Conservation (phyloP, 345 rosid species). For the Camelina neglecta region DNA sequence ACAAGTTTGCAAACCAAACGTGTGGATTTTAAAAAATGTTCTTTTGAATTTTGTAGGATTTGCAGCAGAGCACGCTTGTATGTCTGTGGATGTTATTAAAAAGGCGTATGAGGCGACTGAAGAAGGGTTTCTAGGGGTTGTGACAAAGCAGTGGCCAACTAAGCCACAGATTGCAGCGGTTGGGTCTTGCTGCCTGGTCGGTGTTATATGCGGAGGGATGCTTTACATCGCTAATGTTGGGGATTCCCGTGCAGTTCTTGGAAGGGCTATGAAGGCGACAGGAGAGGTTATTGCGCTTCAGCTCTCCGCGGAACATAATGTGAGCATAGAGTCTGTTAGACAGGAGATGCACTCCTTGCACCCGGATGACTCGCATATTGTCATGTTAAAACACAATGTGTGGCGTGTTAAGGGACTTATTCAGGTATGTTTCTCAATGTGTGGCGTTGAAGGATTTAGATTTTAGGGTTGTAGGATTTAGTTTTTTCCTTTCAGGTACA, state of each 20-base stretch:
- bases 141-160: slow-evolving; percentile 90
- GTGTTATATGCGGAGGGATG: slow-evolving; percentile 76
- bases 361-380: slow-evolving; percentile 87
- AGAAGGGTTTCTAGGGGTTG: slow-evolving; percentile 85
- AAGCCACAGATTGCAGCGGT: slow-evolving; percentile 98
- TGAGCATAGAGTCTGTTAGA: slow-evolving; percentile 83
- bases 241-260: slow-evolving; percentile 95
- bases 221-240: slow-evolving; percentile 91
- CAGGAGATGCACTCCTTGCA: slow-evolving; percentile 88
- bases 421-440: slow-evolving; percentile 60
- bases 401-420: slow-evolving; percentile 99
- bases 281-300: slow-evolving; percentile 91
- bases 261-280: slow-evolving; percentile 79
- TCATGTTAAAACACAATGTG: slow-evolving; percentile 86
- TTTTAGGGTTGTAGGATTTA: background rate
- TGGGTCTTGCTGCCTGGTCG: slow-evolving; percentile 92
- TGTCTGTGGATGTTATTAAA: slow-evolving; percentile 82
- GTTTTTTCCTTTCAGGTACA: slow-evolving; percentile 6
- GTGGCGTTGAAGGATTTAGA: background rate
- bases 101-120: slow-evolving; percentile 94
- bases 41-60: slow-evolving; percentile 64
- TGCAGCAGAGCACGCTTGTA: slow-evolving; percentile 73
- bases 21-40: slow-evolving; percentile 50
- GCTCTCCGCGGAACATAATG: slow-evolving; percentile 94
- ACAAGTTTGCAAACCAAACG: slow-evolving; percentile 48